Percentiles rank a stretch among this genome's conserved stretches.
Evolutionary conservation across 1,284 basidiomycete genomes (phyloP).

Genomic region (Athelia psychrophila): DNA sequence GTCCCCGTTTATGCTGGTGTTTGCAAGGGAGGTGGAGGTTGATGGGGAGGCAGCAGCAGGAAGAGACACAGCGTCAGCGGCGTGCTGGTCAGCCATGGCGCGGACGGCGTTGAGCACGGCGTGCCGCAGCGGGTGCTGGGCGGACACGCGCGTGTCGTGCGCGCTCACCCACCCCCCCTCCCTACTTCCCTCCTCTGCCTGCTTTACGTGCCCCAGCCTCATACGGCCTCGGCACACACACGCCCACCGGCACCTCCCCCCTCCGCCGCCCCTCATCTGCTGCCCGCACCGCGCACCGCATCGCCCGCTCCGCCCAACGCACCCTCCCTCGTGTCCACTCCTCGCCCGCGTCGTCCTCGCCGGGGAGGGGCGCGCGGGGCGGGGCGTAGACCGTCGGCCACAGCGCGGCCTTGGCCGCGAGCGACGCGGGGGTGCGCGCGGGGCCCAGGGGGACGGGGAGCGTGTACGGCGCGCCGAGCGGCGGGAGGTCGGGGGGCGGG

Average conservation of each 20-base stretch:
- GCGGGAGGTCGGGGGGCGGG: slow-evolving; percentile 37
- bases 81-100: slow-evolving; percentile 57
- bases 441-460: slow-evolving; percentile 66
- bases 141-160: slow-evolving; percentile 67
- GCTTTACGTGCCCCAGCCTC: too few relatives aligned
- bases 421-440: slow-evolving; percentile 69
- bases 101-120: slow-evolving; percentile 78
- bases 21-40: background rate
- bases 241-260: slow-evolving; percentile 79
- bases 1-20: slow-evolving; percentile 6
- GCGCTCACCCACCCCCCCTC: slow-evolving; percentile 28
- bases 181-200: slow-evolving; percentile 11
- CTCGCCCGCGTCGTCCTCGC: slow-evolving; percentile 56
- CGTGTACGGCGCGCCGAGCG: slow-evolving; percentile 48
- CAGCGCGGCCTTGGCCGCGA: slow-evolving; percentile 60
- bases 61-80: slow-evolving; percentile 8
- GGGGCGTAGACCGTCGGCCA: slow-evolving; percentile 87
- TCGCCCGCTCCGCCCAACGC: slow-evolving; percentile 73
- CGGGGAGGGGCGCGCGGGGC: slow-evolving; percentile 31
- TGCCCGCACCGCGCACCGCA: slow-evolving; percentile 47
- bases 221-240: slow-evolving; percentile 68
- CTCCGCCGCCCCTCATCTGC: slow-evolving; percentile 43
- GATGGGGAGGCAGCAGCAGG: too few relatives aligned
- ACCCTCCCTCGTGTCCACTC: slow-evolving; percentile 65
- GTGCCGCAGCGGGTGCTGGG: slow-evolving; percentile 78